Evolutionary conservation across 202 grass and related monocot species (phyloP), one percentile per base, ranked within the genome.

Genomic region (Zoysia matrella): DNA sequence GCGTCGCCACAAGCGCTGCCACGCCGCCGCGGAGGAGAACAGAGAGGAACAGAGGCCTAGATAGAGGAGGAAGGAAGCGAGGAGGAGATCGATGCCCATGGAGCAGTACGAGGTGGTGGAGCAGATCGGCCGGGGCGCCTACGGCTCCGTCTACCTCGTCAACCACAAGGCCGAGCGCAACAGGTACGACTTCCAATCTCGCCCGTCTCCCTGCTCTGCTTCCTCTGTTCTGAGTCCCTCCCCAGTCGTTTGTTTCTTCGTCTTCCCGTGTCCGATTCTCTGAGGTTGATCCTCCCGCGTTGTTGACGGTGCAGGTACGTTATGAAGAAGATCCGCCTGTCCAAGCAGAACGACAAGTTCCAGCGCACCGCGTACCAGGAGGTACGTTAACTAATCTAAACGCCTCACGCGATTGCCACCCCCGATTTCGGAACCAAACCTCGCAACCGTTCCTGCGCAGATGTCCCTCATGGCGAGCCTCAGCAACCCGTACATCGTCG

Each of bases 271-370:
- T 41, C 30, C 30, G 30, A 36, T 36, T 36, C 30, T 36, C 30
- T 36, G 30, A 36, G 30, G 30, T 36, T 36, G 30, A 36, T 36
- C 30, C 30, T 36, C 30, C 30, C 30, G 30, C 30, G 30, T 36
- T 36, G 30, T 36, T 36, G 30, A 36, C 1, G 47, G 11, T 44
- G 86, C 75, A 94, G 92, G 86, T 97, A 93, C 73, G 93, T 97
- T 8, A 83, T 97, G 90, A 97, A 97, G 88, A 92, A 92, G 87
- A 93, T 97, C 76, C 88, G 93, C 57, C 82, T 97, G 74, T 44
- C 90, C 73, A 93, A 93, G 93, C 88, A 91, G 82, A 97, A 92
- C 52, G 93, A 93, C 80, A 97, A 97, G 88, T 97, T 97, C 88
- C 93, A 97, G 82, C 88, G 93, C 1, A 97, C 93, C 0, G 93